Percentiles rank a stretch among this genome's conserved stretches.
Evolutionary conservation across 139 green algal genomes (phyloP).

Genomic region (Pedinophyceae sp.): DNA sequence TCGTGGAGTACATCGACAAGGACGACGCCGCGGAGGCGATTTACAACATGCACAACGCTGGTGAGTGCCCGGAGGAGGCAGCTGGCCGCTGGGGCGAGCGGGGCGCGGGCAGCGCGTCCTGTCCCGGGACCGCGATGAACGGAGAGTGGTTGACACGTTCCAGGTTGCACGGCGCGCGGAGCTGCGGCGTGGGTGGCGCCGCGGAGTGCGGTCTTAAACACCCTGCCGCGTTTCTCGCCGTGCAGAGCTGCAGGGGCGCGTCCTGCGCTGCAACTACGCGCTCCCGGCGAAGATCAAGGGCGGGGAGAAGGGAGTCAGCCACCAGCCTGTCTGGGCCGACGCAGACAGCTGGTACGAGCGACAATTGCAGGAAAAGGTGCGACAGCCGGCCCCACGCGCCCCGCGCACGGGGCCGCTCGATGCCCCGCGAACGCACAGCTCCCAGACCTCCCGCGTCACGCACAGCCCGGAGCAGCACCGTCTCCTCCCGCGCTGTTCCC

Average conservation of each 20-base stretch:
- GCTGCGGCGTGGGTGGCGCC: too few species aligned
- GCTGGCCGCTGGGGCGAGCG: slow-evolving; percentile 2
- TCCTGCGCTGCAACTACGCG: slow-evolving; percentile 74
- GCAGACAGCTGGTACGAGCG: slow-evolving; percentile 30
- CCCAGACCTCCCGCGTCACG: too few species aligned
- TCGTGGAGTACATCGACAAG: slow-evolving; percentile 78
- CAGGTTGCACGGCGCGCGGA: too few species aligned
- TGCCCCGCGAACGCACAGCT: too few species aligned
- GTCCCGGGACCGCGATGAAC: background rate
- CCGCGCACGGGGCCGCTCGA: too few species aligned
- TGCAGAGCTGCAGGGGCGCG: slow-evolving; percentile 33
- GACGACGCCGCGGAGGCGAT: slow-evolving; percentile 81
- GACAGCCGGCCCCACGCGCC: too few species aligned
- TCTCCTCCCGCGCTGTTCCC: too few species aligned
- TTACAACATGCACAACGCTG: slow-evolving; percentile 96
- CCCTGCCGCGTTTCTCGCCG: too few species aligned
- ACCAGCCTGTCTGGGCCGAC: slow-evolving; percentile 53
- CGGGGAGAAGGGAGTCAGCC: slow-evolving; percentile 61
- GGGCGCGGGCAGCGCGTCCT: background rate
- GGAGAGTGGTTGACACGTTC: slow-evolving; percentile 26
- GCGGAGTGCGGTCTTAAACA: too few species aligned
- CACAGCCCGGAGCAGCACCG: too few species aligned
- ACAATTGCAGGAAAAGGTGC: background rate
- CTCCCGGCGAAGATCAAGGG: slow-evolving; percentile 88
- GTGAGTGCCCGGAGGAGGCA: slow-evolving; percentile 33